phyloP scores from a whole-genome alignment of 805 yeast species.

The Wickerhamomyces mucosus region DNA sequence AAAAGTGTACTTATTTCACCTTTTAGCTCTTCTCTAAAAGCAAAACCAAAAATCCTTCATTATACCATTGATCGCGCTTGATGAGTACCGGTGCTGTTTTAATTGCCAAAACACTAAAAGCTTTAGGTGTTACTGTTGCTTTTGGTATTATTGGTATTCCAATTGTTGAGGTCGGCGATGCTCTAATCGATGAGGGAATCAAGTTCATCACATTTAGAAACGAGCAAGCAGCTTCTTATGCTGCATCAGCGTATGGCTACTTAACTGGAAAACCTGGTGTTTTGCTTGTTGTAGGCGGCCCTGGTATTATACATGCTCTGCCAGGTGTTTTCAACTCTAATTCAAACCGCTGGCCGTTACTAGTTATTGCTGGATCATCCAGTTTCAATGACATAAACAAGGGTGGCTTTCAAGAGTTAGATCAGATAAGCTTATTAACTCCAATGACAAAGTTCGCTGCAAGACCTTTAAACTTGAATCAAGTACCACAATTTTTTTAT shows the following conservation, averaged over 20 bases:
- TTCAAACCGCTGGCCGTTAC: constrained; percentile 54
- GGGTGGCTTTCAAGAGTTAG: constrained; percentile 68
- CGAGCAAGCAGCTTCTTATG: constrained; percentile 69
- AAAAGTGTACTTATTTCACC: too few relatives aligned
- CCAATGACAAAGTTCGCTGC: constrained; percentile 44
- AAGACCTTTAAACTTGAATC: constrained; percentile 26
- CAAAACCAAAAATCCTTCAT: too few relatives aligned
- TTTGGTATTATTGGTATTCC: constrained; percentile 76
- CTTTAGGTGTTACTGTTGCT: constrained; percentile 43
- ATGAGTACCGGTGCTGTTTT: constrained; percentile 30
- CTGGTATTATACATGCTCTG: constrained; percentile 59
- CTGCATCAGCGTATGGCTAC: constrained; percentile 65
- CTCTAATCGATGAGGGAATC: constrained; percentile 43
- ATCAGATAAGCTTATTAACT: constrained; percentile 43
- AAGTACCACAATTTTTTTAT: constrained; percentile 30
- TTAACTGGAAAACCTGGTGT: constrained; percentile 59
- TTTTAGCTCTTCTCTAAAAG: too few relatives aligned
- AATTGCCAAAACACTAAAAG: constrained; percentile 37
- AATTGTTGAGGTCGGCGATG: constrained; percentile 61
- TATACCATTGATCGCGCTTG: constrained; percentile 2
- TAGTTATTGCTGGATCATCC: constrained; percentile 57
- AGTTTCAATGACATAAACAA: constrained; percentile 36
- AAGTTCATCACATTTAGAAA: constrained; percentile 53
- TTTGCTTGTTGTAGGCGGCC: constrained; percentile 65
- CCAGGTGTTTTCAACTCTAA: constrained; percentile 59